phyloP scores from a whole-genome alignment of 495 filamentous ascomycete genomes.

The Beverwykella pulmonaria region DNA sequence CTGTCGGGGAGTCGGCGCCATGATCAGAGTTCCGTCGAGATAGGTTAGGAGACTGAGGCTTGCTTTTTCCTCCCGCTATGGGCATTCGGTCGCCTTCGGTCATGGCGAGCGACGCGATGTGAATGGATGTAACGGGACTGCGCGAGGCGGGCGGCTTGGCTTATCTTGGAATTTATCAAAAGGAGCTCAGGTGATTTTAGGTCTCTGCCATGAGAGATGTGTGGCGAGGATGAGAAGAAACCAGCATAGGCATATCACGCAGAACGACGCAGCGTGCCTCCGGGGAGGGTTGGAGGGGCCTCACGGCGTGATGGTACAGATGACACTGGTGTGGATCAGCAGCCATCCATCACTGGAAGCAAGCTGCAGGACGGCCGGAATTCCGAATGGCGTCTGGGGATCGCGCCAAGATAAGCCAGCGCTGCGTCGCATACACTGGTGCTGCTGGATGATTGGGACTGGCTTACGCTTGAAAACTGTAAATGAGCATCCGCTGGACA shows the following conservation, averaged over 20 bases:
- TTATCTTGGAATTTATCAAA: constrained; percentile 20
- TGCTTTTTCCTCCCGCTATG: constrained; percentile 16
- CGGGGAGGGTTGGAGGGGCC: constrained; percentile 3
- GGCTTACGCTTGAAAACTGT: not conserved
- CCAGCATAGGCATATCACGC: constrained; percentile 10
- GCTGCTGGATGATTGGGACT: not conserved
- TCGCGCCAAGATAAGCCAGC: not conserved
- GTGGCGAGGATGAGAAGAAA: constrained; percentile 4
- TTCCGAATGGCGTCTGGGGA: not conserved
- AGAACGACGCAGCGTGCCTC: constrained; percentile 1
- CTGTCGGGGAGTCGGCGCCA: constrained; percentile 2
- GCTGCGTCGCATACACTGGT: not conserved
- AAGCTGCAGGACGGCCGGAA: constrained; percentile 1
- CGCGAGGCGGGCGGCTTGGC: constrained; percentile 25
- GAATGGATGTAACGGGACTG: not conserved
- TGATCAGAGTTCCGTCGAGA: constrained; percentile 20
- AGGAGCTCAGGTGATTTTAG: not conserved
- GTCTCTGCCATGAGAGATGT: constrained; percentile 9
- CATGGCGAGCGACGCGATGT: constrained; percentile 21
- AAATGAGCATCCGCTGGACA: not conserved
- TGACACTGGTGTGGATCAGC: constrained; percentile 29
- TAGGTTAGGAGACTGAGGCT: constrained; percentile 4
- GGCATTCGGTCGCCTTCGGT: constrained; percentile 26
- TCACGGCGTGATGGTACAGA: constrained; percentile 26
- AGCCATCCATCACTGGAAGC: constrained; percentile 10